Evolutionary conservation across 1,284 basidiomycete genomes (phyloP).

Genomic region (Puccinia triticina): DNA sequence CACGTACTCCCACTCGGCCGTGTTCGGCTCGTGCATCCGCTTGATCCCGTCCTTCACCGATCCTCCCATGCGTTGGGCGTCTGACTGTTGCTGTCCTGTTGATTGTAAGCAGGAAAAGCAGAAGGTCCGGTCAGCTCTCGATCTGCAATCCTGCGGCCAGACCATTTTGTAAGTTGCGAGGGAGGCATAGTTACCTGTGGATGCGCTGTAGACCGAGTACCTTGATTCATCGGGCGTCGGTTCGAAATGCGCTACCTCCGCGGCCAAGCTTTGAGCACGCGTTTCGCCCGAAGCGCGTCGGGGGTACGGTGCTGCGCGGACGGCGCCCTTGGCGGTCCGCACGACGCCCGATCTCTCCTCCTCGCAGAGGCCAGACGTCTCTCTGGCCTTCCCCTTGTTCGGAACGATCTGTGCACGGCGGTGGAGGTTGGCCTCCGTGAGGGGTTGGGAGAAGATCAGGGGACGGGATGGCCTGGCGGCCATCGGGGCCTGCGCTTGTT

Average conservation of each 20-base stretch:
- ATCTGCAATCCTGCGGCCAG: too few species aligned
- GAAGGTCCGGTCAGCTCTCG: background rate
- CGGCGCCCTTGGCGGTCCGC: background rate
- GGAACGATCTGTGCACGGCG: background rate
- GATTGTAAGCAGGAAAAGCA: background rate
- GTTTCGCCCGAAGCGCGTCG: background rate
- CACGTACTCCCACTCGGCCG: background rate
- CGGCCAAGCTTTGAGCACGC: background rate
- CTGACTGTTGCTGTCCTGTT: background rate
- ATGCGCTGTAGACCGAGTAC: constrained; percentile 30
- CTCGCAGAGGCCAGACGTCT: background rate
- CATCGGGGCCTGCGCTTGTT: background rate
- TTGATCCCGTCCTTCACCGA: background rate
- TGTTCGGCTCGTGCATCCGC: background rate
- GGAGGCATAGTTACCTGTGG: too few species aligned
- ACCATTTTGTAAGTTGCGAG: too few species aligned
- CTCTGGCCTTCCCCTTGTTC: background rate
- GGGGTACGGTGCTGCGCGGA: constrained; percentile 21
- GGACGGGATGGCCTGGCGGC: background rate
- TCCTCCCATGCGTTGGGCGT: background rate
- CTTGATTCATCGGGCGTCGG: background rate
- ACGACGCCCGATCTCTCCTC: constrained; percentile 26
- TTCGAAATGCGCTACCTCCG: background rate
- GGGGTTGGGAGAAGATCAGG: background rate
- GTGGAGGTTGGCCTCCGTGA: constrained; percentile 26